phyloP scores from a whole-genome alignment of 345 rosid species.

The Rhizophora mangle region DNA sequence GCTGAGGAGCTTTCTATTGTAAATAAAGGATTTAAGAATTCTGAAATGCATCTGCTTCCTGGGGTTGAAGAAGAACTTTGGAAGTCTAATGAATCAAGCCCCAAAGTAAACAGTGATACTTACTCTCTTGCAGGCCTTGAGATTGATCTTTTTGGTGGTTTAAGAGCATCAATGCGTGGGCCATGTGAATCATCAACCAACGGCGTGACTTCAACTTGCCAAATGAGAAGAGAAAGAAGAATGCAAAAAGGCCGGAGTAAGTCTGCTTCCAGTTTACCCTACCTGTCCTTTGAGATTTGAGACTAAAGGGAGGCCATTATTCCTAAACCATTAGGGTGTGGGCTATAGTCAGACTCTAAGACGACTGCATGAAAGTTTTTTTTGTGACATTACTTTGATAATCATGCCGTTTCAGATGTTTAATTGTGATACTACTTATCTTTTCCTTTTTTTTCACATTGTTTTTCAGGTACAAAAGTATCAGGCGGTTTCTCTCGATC shows the following conservation, averaged over 20 bases:
- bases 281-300: background rate
- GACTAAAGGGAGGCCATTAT: background rate
- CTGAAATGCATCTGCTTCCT: constrained; percentile 20
- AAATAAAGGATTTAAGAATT: constrained; percentile 39
- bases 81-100: constrained; percentile 30
- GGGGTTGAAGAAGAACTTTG: constrained; percentile 22
- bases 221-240: constrained; percentile 18
- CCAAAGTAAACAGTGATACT: constrained; percentile 11
- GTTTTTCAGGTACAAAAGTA: constrained; percentile 26
- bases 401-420: background rate
- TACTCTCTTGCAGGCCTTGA: constrained; percentile 44
- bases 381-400: background rate
- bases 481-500: constrained; percentile 13
- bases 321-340: background rate
- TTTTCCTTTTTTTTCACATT: background rate
- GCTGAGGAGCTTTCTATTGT: constrained; percentile 43
- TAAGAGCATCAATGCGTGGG: constrained; percentile 22
- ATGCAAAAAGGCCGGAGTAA: constrained; percentile 22
- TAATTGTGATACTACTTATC: background rate
- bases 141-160: constrained; percentile 41
- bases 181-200: constrained; percentile 13
- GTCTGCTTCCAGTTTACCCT: constrained; percentile 5
- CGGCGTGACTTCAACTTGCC: constrained; percentile 11
- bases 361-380: no score
- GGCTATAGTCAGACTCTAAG: no score